These are phyloP conservation scores for Grifola frondosa DNA, from an alignment of 1,284 basidiomycete genomes.

Conservation along the genomic window DNA sequence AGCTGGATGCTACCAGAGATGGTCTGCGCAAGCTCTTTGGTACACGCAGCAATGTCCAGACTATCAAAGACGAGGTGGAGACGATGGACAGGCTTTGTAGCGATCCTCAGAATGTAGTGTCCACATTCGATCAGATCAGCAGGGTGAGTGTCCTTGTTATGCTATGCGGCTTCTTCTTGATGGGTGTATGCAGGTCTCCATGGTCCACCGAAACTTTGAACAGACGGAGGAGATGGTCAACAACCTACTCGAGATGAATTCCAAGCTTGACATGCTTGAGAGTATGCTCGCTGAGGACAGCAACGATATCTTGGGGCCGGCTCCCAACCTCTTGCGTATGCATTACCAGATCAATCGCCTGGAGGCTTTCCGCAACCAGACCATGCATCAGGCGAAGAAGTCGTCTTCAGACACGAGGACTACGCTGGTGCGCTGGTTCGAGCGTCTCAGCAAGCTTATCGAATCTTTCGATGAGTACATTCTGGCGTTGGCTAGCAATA, in stretches of 20 bases:
- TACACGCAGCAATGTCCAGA: slow-evolving; percentile 81
- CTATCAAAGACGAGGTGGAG: slow-evolving; percentile 91
- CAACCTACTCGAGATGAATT: slow-evolving; percentile 87
- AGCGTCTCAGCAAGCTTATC: slow-evolving; percentile 82
- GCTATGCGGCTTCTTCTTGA: not conserved
- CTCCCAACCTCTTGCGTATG: slow-evolving; percentile 85
- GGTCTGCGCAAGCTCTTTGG: slow-evolving; percentile 85
- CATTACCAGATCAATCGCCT: slow-evolving; percentile 91
- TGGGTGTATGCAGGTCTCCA: slow-evolving; percentile 70
- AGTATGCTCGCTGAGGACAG: slow-evolving; percentile 78
- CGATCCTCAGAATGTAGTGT: slow-evolving; percentile 70
- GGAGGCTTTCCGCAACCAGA: slow-evolving; percentile 91
- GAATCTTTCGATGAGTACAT: slow-evolving; percentile 88
- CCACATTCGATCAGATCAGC: slow-evolving; percentile 91
- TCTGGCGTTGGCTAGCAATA: slow-evolving; percentile 72
- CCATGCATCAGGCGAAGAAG: slow-evolving; percentile 89
- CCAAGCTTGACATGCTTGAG: slow-evolving; percentile 79
- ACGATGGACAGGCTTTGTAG: slow-evolving; percentile 79
- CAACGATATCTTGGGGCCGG: slow-evolving; percentile 75
- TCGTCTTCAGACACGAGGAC: slow-evolving; percentile 68
- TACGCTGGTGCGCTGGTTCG: slow-evolving; percentile 81
- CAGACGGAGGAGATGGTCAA: slow-evolving; percentile 95
- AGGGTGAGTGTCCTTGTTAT: slow-evolving; percentile 53
- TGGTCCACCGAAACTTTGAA: slow-evolving; percentile 93
- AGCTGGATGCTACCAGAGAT: slow-evolving; percentile 88